Evolutionary conservation across 2,329 filamentous ascomycete genomes (phyloP).

Genomic region (Aspergillus sp.): DNA sequence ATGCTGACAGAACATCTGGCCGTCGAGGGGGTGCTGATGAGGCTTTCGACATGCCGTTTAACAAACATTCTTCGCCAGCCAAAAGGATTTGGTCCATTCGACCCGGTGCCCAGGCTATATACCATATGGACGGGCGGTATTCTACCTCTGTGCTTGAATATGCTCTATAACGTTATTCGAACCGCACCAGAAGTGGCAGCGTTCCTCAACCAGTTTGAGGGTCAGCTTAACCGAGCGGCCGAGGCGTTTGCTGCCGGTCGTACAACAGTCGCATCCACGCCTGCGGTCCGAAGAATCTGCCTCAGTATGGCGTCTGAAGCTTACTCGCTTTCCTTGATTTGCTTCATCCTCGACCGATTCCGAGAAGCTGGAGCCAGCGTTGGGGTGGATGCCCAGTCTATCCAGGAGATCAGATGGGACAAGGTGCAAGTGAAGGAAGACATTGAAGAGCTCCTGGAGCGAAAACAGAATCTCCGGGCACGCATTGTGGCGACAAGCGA

Average conservation of each 20-base stretch:
- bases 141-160: conserved; percentile 81
- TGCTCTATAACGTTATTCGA: conserved; percentile 74
- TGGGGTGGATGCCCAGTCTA: conserved; percentile 55
- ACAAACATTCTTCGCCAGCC: conserved; percentile 67
- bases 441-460: conserved; percentile 73
- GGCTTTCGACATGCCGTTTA: conserved; percentile 73
- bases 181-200: conserved; percentile 78
- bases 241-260: conserved; percentile 59
- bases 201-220: conserved; percentile 85
- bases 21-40: conserved; percentile 75
- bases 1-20: conserved; percentile 84
- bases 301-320: conserved; percentile 70
- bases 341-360: conserved; percentile 65
- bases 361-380: conserved; percentile 59
- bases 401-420: conserved; percentile 74
- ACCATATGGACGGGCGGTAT: conserved; percentile 86
- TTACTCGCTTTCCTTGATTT: conserved; percentile 73
- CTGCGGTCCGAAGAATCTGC: conserved; percentile 60
- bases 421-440: conserved; percentile 68
- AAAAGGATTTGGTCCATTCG: conserved; percentile 72
- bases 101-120: conserved; percentile 72
- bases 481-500: conserved; percentile 68
- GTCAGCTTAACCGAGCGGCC: conserved; percentile 68
- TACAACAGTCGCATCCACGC: conserved; percentile 39
- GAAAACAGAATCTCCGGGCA: conserved; percentile 64